Base-by-base conservation (phyloP, 768 basidiomycete genomes). In the Phylloporus sp. region DNA sequence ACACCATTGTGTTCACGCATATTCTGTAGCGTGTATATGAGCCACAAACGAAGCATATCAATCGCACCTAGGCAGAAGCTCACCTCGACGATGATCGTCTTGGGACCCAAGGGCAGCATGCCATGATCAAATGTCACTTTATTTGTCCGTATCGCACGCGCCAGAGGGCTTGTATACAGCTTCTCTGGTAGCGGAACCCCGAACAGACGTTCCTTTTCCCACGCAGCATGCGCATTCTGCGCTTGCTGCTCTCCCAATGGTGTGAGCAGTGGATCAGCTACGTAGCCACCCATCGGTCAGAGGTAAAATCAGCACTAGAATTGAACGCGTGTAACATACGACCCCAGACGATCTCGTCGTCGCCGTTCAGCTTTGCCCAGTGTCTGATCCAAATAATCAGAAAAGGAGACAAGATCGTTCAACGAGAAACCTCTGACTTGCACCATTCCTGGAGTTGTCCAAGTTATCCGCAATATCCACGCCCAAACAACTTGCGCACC, bases 321-420 rank as follows among this genome's bases (percentile, higher is more conserved):
- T 15, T 10, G 28, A 35, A 41, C 6, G n/a, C 40, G 22, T 6
- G 27, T 9, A 28, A 78, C 85, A 57, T 59, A 86, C 85, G 88
- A 24, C 89, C 89, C 88, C 88, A 91, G 2, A 68, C 69, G 5
- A 88, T 67, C 47, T 85, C 77, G 12, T 72, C 84, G 55, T 91
- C 85, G 0, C 82, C 83, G 43, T 85, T 68, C 9, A 82, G 61
- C 58, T 76, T 82, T 3, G 84, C 76, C 81, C 80, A 88, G 57
- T 84, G 63, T 11, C 86, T 87, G 48, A 15, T 45, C 20, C 15
- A 23, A 43, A 23, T 5, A 2, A 32, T 52, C 20, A 45, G 40
- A 24, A 16, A 6, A 39, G 11, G 26, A 11, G 6, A 24, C n/a
- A n/a, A 16, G 18, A 26, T 6, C 23, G 10, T 16, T 0, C 13